Conservation (phyloP, 1,284 basidiomycete species). For the Heterobasidion annosum region DNA sequence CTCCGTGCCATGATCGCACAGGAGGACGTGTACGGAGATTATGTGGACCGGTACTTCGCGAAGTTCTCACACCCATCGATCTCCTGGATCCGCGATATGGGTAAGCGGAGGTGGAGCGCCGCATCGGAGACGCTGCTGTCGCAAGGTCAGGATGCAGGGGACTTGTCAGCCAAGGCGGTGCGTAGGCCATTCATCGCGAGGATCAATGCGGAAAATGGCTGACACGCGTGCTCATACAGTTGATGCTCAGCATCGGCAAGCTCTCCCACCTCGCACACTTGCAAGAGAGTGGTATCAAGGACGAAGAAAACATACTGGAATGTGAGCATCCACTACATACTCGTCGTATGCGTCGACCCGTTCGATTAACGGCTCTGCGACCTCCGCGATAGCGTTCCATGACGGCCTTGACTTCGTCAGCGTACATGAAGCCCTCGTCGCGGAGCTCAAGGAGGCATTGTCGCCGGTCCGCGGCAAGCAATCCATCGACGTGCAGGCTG, state of each 20-base stretch:
- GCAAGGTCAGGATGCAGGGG: constrained; percentile 49
- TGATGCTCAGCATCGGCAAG: constrained; percentile 89
- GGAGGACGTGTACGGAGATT: constrained; percentile 47
- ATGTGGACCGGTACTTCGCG: constrained; percentile 73
- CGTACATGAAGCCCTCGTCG: constrained; percentile 55
- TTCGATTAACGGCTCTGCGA: neutral
- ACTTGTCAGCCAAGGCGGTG: constrained; percentile 70
- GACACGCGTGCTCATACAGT: constrained; percentile 31
- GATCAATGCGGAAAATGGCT: constrained; percentile 1
- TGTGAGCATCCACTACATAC: constrained; percentile 26
- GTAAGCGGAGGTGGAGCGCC: constrained; percentile 53
- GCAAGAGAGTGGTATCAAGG: constrained; percentile 42
- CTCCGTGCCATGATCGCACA: constrained; percentile 70
- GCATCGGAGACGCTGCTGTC: constrained; percentile 59
- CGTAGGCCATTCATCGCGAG: constrained; percentile 13
- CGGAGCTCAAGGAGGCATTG: constrained; percentile 47
- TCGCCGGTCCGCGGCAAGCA: constrained; percentile 43
- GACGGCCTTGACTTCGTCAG: constrained; percentile 68
- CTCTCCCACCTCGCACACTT: constrained; percentile 74
- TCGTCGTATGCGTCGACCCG: neutral
- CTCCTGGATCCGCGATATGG: constrained; percentile 89
- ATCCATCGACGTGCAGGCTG: constrained; percentile 59
- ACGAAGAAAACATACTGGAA: constrained; percentile 44
- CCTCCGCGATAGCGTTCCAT: constrained; percentile 49
- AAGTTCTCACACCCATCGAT: constrained; percentile 55